Evolutionary conservation across 495 filamentous ascomycete genomes (phyloP).

Genomic region (Terfezia boudieri): DNA sequence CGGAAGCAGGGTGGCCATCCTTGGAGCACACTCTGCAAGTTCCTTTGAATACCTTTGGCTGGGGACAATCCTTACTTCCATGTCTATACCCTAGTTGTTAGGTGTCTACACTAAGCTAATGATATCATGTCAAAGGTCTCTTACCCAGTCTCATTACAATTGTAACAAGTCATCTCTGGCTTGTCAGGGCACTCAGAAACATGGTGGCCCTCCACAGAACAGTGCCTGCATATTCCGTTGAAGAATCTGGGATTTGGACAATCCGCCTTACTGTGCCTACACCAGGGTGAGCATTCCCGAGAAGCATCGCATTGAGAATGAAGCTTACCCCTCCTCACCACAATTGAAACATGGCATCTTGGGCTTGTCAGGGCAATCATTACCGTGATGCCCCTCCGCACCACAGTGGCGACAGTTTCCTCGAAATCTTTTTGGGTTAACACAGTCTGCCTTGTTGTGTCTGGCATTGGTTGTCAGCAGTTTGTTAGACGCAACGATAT

Average conservation of each 20-base stretch:
- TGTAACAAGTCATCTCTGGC: constrained; percentile 44
- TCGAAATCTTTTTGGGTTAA: constrained; percentile 27
- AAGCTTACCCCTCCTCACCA: not conserved
- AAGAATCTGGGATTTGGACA: not conserved
- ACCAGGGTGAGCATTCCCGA: no score
- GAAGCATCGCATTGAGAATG: not conserved
- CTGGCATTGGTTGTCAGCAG: not conserved
- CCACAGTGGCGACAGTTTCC: constrained; percentile 45
- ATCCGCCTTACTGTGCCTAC: not conserved
- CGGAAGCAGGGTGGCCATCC: constrained; percentile 29
- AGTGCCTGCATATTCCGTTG: not conserved
- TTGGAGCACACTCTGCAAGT: constrained; percentile 51
- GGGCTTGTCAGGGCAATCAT: constrained; percentile 16
- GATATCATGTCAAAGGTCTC: constrained; percentile 1
- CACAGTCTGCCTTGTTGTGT: not conserved
- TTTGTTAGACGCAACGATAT: not conserved
- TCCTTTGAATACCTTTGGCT: constrained; percentile 42
- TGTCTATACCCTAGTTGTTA: constrained; percentile 21
- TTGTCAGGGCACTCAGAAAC: constrained; percentile 48
- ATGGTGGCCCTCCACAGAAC: constrained; percentile 15
- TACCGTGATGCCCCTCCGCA: constrained; percentile 36
- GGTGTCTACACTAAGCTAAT: no score
- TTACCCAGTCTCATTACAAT: constrained; percentile 55
- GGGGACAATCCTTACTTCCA: constrained; percentile 32
- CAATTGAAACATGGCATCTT: constrained; percentile 13